A percentile compares a stretch with the other conserved stretches of the same genome.
Conservation (phyloP, 306 rosid species). For the Corylus americana region DNA sequence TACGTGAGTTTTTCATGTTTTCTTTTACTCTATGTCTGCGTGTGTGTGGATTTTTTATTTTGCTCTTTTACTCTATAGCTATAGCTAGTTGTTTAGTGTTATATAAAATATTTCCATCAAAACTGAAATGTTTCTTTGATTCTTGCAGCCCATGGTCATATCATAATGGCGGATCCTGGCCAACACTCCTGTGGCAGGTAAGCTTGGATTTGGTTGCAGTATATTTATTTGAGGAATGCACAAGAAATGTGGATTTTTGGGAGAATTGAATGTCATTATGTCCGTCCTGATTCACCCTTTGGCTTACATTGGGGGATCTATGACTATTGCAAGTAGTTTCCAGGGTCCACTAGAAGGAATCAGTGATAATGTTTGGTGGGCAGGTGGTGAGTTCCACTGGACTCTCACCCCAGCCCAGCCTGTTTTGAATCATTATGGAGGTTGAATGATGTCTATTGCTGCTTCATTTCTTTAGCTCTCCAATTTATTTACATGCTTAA, state of each 20-base stretch:
- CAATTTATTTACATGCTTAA: neutral
- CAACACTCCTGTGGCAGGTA: conserved; percentile 98
- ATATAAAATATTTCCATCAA: neutral
- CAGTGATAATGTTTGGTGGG: neutral
- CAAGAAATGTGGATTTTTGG: neutral
- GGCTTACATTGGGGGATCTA: neutral
- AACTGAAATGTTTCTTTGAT: conserved; percentile 28
- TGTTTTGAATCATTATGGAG: neutral
- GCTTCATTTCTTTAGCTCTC: conserved; percentile 7
- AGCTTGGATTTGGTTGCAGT: conserved; percentile 4
- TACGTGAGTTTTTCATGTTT: conserved; percentile 53
- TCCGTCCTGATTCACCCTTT: neutral
- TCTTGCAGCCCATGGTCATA: conserved; percentile 92
- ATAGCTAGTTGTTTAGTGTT: conserved; percentile 11
- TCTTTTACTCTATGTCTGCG: neutral
- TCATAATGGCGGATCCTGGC: conserved; percentile 99
- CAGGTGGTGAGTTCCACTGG: neutral
- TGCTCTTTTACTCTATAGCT: neutral
- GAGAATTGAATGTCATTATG: neutral
- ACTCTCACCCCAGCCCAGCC: neutral
- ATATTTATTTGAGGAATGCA: neutral
- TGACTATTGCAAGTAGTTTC: neutral
- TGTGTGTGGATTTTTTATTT: conserved; percentile 1
- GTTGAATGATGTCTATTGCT: conserved; percentile 6
- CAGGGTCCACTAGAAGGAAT: neutral